Evolutionary conservation across 805 yeast species (phyloP).

Genomic region (Jamesozyma lodderae): DNA sequence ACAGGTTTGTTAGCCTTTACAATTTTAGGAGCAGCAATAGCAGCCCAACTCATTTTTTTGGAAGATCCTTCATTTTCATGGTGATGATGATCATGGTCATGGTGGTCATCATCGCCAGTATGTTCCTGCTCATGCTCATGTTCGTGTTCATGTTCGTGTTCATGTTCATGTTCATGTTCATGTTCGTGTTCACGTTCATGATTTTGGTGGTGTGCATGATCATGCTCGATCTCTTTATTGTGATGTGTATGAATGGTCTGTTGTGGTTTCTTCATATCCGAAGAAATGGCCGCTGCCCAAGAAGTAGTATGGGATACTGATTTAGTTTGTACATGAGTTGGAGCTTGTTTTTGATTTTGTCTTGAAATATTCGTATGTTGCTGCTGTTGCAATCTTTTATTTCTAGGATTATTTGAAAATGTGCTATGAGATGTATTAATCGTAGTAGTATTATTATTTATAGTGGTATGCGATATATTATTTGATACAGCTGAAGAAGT

Average conservation of each 20-base stretch:
- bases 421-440: neutral
- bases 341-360: constrained; percentile 8
- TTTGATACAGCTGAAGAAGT: constrained; percentile 10
- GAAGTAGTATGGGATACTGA: constrained; percentile 24
- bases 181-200: constrained; percentile 7
- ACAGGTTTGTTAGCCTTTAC: constrained; percentile 15
- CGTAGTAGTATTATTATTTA: neutral
- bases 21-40: constrained; percentile 48
- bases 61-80: too few species aligned
- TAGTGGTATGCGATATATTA: constrained; percentile 4
- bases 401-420: neutral
- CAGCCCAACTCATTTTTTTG: constrained; percentile 54
- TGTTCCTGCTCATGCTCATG: too few species aligned
- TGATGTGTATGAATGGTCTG: neutral
- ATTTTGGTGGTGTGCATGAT: constrained; percentile 6
- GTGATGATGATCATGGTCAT: too few species aligned
- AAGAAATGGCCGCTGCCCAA: constrained; percentile 32
- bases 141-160: too few species aligned
- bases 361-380: constrained; percentile 8
- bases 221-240: neutral
- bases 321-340: constrained; percentile 24
- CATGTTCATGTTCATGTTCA: constrained; percentile 3
- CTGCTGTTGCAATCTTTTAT: neutral
- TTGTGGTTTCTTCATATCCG: constrained; percentile 10
- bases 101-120: too few species aligned